Evolutionary conservation across 1,284 basidiomycete species (phyloP).

Genomic region (Retiboletus fuscus): DNA sequence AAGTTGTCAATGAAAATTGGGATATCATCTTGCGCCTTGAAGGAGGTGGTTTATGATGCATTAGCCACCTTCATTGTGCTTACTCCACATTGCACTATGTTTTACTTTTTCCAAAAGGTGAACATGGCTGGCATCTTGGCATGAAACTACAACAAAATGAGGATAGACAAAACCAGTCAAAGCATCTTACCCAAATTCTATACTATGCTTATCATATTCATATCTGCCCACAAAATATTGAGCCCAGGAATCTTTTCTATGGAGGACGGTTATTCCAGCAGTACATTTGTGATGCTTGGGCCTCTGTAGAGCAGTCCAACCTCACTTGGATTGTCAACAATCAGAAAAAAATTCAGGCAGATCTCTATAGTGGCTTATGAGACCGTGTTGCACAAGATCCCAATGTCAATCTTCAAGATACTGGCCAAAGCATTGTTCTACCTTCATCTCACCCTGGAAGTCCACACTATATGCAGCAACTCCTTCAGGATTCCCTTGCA

Average conservation of each 20-base stretch:
- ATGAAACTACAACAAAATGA: too few species aligned
- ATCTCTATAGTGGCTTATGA: slow-evolving; percentile 2
- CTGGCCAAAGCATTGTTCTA: not conserved
- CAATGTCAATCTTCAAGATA: not conserved
- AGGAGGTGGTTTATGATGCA: not conserved
- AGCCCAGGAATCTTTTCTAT: not conserved
- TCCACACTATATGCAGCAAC: not conserved
- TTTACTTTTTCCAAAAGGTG: not conserved
- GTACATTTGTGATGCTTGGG: slow-evolving; percentile 7
- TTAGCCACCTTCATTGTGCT: not conserved
- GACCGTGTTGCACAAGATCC: slow-evolving; percentile 1
- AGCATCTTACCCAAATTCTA: not conserved
- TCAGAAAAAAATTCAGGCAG: slow-evolving; percentile 3
- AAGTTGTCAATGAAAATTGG: not conserved
- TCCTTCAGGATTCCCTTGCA: not conserved
- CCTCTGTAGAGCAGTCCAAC: not conserved
- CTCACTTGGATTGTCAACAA: slow-evolving; percentile 1
- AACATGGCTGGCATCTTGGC: not conserved
- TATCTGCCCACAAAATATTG: not conserved
- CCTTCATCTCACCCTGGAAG: not conserved
- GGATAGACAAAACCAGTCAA: too few species aligned
- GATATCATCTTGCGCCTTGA: not conserved
- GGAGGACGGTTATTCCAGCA: not conserved
- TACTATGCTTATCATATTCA: not conserved
- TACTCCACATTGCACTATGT: not conserved